Conservation (phyloP, 2,329 filamentous ascomycete genomes). For the Corynespora cassiicola region DNA sequence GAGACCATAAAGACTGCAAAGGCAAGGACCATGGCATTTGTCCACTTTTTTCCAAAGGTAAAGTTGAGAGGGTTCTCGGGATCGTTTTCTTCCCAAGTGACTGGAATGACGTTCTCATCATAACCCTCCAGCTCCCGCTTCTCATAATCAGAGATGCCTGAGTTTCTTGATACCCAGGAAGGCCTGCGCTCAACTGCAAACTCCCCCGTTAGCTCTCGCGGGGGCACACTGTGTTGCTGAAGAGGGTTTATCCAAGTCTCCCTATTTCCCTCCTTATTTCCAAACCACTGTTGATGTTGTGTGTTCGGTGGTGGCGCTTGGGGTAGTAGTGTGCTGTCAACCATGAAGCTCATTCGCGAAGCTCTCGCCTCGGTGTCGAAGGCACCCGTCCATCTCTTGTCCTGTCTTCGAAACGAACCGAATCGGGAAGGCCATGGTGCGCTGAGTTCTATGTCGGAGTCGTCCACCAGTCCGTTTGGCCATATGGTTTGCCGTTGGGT, state of each 20-base stretch:
- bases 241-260: conserved; percentile 22
- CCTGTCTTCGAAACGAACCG: conserved; percentile 5
- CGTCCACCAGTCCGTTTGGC: conserved; percentile 2
- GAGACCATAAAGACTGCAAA: conserved; percentile 39
- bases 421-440: conserved; percentile 9
- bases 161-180: conserved; percentile 17
- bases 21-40: conserved; percentile 32
- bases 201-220: conserved; percentile 18
- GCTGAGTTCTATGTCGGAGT: conserved; percentile 9
- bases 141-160: too few relatives aligned
- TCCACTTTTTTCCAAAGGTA: conserved; percentile 46
- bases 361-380: conserved; percentile 28
- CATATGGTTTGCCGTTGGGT: conserved; percentile 11
- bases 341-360: conserved; percentile 23
- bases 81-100: conserved; percentile 64
- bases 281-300: conserved; percentile 18
- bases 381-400: conserved; percentile 17
- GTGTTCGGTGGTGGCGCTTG: conserved; percentile 8
- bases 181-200: conserved; percentile 24
- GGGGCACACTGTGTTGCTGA: conserved; percentile 6
- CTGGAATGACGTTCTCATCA: conserved; percentile 35
- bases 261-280: conserved; percentile 8
- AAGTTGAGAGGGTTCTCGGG: conserved; percentile 65
- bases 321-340: conserved; percentile 20
- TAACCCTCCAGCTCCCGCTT: too few relatives aligned